Percentiles rank a stretch among this genome's conserved stretches.
Evolutionary conservation across 306 rosid species (phyloP).

Genomic region (Mimosa bimucronata): DNA sequence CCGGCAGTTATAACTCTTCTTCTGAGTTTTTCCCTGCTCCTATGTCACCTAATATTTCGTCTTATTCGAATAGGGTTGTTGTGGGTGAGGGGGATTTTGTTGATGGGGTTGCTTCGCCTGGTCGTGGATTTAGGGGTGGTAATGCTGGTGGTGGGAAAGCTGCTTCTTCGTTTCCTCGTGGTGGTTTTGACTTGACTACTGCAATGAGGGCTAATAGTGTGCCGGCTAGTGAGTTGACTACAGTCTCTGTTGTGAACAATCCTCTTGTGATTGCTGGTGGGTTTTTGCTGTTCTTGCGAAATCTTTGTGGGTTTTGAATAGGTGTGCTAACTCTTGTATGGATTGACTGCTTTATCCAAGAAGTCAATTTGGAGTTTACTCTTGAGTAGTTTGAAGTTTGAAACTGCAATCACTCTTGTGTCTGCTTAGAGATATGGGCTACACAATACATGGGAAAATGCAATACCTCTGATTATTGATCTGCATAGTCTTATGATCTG

Average conservation of each 20-base stretch:
- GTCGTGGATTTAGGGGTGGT: conserved; percentile 42
- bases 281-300: conserved; percentile 27
- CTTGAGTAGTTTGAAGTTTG: background rate
- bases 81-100: conserved; percentile 39
- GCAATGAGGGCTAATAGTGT: conserved; percentile 59
- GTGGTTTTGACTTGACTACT: conserved; percentile 60
- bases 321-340: no score
- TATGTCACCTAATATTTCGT: conserved; percentile 44
- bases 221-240: conserved; percentile 63
- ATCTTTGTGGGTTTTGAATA: no score
- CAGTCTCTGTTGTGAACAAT: conserved; percentile 55
- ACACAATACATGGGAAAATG: background rate
- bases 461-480: background rate
- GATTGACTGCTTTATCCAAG: no score
- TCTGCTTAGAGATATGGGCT: background rate
- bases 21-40: conserved; percentile 36
- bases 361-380: conserved; percentile 6
- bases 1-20: conserved; percentile 20
- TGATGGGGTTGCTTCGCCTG: conserved; percentile 41
- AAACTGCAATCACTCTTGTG: no score
- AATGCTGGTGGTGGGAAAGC: conserved; percentile 34
- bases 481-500: background rate
- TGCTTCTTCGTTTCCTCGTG: conserved; percentile 59
- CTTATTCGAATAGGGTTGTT: conserved; percentile 48
- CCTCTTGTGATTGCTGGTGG: conserved; percentile 52